These are phyloP conservation scores for Mortierella sp. DNA, from an alignment of 371 early-diverging fungal species.

Conservation along the genomic window DNA sequence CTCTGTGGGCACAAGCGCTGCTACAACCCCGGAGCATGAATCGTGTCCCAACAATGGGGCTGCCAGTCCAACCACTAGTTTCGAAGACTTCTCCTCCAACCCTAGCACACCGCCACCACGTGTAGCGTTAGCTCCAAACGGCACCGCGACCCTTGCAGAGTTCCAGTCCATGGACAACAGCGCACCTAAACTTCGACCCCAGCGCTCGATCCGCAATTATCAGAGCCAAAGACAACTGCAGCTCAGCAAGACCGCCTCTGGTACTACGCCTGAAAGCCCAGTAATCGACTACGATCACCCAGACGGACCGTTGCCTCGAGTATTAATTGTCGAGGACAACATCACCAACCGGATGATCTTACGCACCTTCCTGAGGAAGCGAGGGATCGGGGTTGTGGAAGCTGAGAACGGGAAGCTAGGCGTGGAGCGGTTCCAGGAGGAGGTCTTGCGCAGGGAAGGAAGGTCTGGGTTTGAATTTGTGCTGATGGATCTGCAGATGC, in stretches of 20 bases:
- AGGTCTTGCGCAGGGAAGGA: slow-evolving; percentile 32
- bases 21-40: slow-evolving; percentile 24
- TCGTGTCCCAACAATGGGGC: slow-evolving; percentile 4
- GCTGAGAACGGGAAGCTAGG: slow-evolving; percentile 57
- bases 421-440: slow-evolving; percentile 52
- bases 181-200: slow-evolving; percentile 17
- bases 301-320: slow-evolving; percentile 25
- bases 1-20: slow-evolving; percentile 12
- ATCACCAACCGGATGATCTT: slow-evolving; percentile 56
- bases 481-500: slow-evolving; percentile 61
- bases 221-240: slow-evolving; percentile 12
- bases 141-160: not conserved
- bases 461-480: slow-evolving; percentile 53
- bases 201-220: slow-evolving; percentile 29
- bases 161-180: slow-evolving; percentile 10
- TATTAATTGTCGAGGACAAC: slow-evolving; percentile 58
- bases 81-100: not conserved
- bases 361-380: slow-evolving; percentile 54
- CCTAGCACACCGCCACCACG: not conserved
- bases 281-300: not conserved
- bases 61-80: not conserved
- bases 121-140: not conserved
- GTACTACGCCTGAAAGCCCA: not conserved
- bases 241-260: not conserved
- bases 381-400: slow-evolving; percentile 53